A percentile compares a stretch with the other conserved stretches of the same genome.
Evolutionary conservation across 768 basidiomycete genomes (phyloP).

Genomic region (Leccinum longicurvipes): DNA sequence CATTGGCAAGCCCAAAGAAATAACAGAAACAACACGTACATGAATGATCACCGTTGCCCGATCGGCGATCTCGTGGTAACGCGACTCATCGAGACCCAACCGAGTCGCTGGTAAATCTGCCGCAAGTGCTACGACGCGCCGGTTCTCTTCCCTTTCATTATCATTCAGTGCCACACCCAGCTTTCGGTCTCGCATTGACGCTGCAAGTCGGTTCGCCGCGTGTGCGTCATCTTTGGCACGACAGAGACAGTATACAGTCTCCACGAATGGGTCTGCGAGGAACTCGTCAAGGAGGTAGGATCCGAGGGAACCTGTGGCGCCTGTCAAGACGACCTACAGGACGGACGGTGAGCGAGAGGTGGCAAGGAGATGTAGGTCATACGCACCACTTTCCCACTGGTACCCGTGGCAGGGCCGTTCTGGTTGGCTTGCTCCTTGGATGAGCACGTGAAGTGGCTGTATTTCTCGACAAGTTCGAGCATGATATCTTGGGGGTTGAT

Average conservation of each 20-base stretch:
- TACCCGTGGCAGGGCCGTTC: slow-evolving; percentile 10
- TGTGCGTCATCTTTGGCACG: slow-evolving; percentile 46
- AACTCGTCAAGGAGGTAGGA: slow-evolving; percentile 51
- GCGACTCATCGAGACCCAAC: slow-evolving; percentile 39
- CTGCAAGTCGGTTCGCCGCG: slow-evolving; percentile 19
- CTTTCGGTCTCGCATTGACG: not conserved
- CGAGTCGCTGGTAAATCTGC: slow-evolving; percentile 38
- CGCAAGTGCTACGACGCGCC: slow-evolving; percentile 40
- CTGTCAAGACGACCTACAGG: slow-evolving; percentile 40
- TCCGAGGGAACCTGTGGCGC: slow-evolving; percentile 53
- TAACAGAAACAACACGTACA: slow-evolving; percentile 20
- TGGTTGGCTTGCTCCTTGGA: not conserved
- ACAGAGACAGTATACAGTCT: slow-evolving; percentile 47
- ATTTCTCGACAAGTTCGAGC: slow-evolving; percentile 47
- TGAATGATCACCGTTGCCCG: slow-evolving; percentile 46
- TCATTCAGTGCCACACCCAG: not conserved
- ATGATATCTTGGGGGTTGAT: slow-evolving; percentile 37
- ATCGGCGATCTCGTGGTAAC: slow-evolving; percentile 35
- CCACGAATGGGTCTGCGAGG: slow-evolving; percentile 34
- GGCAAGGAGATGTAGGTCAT: not conserved
- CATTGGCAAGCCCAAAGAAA: not conserved
- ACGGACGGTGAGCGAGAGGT: not conserved
- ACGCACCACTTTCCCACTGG: slow-evolving; percentile 18
- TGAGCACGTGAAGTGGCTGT: slow-evolving; percentile 12
- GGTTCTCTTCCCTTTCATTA: not conserved